Evolutionary conservation across 257 asterid genomes (phyloP), one percentile per base, ranked within the genome.

Genomic region (Fraxinus cuspidata): DNA sequence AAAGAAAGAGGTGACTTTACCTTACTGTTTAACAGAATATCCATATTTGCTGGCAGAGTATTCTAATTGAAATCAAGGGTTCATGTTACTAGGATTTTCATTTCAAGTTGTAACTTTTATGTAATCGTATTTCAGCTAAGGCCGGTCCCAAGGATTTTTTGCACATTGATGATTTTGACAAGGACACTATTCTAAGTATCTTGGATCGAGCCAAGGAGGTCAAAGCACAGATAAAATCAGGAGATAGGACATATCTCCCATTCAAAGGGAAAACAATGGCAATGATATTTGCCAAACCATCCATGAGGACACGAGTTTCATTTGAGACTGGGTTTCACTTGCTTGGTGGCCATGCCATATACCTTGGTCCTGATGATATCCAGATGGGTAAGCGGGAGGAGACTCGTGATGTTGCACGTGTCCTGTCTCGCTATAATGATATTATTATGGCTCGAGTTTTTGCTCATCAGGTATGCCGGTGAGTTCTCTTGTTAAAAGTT

Each of bases 371-470:
- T 64, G 15, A 93, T 82, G 98, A 95, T 81, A 95, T 95, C 80
- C 97, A 95, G 87, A 93, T 95, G 99, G 99, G 98, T 64, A 95
- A 91, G 89, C 85, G 99, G 40, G 99, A 95, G 87, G 99, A 92
- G 86, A 95, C 99, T 80, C 96, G 97, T 49, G 99, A 95, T 65
- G 89, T 95, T 81, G 99, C 99, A 76, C 97, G 99, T 10, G 99
- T 95, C 49, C 90, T 95, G 51, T 95, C 96, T 84, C 83, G 98
- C 86, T 95, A 95, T 79, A 95, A 93, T 88, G 97, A 95, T 84
- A 90, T 95, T 90, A 89, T 95, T 78, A 95, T 95, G 99, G 99
- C 99, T 63, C 94, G 98, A 63, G 92, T 95, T 77, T 95, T 93
- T 86, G 97, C 91, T 77, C 99, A 93, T 90, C 97, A 95, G 99